Conservation (phyloP, 2,329 filamentous ascomycete genomes). For the Fusarium sp. region DNA sequence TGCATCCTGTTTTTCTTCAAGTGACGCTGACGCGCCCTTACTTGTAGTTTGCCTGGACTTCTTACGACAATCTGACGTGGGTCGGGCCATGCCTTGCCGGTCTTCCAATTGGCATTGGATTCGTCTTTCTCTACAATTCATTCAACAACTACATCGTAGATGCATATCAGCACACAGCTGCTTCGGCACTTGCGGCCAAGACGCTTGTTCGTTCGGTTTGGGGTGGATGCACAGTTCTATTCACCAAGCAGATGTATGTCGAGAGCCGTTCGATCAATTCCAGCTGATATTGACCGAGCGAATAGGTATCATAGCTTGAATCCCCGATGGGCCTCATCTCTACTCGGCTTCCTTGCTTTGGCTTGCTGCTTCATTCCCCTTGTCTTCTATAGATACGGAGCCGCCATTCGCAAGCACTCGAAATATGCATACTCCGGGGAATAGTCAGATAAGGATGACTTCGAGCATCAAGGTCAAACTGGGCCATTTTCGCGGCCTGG, state of each 20-base stretch:
- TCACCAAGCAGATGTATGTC: not conserved
- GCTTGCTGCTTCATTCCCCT: not conserved
- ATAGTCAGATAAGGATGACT: rapidly evolving
- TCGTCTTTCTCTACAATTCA: not conserved
- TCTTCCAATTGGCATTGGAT: not conserved
- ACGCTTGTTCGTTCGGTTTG: not conserved
- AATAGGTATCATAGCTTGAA: not conserved
- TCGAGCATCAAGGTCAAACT: rapidly evolving
- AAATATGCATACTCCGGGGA: not conserved
- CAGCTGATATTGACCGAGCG: rapidly evolving
- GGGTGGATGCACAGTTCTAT: not conserved
- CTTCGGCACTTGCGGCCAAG: not conserved
- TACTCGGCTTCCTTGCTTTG: not conserved
- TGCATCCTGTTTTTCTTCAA: rapidly evolving
- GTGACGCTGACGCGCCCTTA: not conserved
- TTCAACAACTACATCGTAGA: not conserved
- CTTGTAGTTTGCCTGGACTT: not conserved
- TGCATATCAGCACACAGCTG: not conserved
- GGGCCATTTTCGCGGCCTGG: too few relatives aligned
- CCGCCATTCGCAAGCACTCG: not conserved
- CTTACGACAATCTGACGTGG: not conserved
- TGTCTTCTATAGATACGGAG: not conserved
- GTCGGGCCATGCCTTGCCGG: not conserved
- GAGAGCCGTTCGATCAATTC: not conserved
- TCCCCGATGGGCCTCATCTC: not conserved